phyloP scores from a whole-genome alignment of 2,329 filamentous ascomycete species.

The Magnaporthiopsis poae region DNA sequence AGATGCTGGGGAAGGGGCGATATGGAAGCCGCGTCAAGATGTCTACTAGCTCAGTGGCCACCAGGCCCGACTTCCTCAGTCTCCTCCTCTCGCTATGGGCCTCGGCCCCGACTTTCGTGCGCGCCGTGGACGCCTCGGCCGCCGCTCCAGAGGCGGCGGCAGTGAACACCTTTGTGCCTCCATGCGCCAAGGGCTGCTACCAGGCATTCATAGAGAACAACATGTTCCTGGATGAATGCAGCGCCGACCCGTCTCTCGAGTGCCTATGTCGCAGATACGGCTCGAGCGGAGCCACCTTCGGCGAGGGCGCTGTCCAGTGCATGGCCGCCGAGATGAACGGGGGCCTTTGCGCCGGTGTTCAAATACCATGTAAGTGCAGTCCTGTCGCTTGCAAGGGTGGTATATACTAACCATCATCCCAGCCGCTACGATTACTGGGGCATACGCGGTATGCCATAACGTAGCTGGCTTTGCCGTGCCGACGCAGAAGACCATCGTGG shows the following conservation, averaged over 20 bases:
- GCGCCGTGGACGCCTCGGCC: conserved; percentile 4
- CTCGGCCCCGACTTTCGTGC: conserved; percentile 16
- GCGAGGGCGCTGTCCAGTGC: conserved; percentile 63
- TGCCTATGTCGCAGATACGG: conserved; percentile 56
- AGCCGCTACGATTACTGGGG: neutral
- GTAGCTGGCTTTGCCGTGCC: neutral
- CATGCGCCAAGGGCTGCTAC: conserved; percentile 53
- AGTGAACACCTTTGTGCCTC: conserved; percentile 34
- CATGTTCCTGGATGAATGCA: conserved; percentile 42
- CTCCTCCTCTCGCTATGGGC: conserved; percentile 22
- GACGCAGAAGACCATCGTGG: neutral
- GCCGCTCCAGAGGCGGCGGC: conserved; percentile 18
- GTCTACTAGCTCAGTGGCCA: conserved; percentile 34
- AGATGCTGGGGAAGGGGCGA: conserved; percentile 5
- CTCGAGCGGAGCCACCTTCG: conserved; percentile 54
- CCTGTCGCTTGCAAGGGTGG: neutral
- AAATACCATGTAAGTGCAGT: neutral
- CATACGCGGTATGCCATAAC: neutral
- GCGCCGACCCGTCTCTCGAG: conserved; percentile 39
- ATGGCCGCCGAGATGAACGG: conserved; percentile 39
- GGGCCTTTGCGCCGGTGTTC: neutral
- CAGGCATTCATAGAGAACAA: conserved; percentile 51
- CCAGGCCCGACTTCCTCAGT: conserved; percentile 21
- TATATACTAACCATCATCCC: neutral
- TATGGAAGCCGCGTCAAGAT: conserved; percentile 20